Evolutionary conservation across 2,329 filamentous ascomycete species (phyloP).

Genomic region (Waltergamsia citrina): DNA sequence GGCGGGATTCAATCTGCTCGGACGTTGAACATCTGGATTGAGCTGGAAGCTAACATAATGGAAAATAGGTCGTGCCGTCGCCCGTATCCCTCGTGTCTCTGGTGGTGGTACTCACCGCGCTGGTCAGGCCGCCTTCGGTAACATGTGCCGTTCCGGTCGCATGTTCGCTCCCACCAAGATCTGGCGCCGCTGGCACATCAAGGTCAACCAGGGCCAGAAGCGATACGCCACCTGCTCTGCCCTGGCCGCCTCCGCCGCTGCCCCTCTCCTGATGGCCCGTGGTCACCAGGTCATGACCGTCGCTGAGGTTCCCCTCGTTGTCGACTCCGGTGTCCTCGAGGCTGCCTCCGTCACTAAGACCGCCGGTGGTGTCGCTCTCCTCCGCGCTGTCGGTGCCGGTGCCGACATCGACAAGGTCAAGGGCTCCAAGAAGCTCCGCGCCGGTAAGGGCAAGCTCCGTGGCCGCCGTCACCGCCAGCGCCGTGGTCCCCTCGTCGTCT

Average conservation of each 20-base stretch:
- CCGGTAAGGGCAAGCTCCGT: constrained; percentile 98
- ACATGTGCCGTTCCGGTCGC: constrained; percentile 99
- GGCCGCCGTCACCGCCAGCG: constrained; percentile 95
- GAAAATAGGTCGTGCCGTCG: constrained; percentile 84
- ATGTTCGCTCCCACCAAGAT: constrained; percentile 99
- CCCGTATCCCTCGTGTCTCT: constrained; percentile 99
- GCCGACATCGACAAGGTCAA: constrained; percentile 92
- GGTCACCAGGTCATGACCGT: constrained; percentile 90
- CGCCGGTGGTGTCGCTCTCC: constrained; percentile 72
- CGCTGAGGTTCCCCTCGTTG: constrained; percentile 92
- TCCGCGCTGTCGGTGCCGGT: constrained; percentile 85
- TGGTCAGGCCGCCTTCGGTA: constrained; percentile 99
- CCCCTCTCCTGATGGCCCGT: constrained; percentile 90
- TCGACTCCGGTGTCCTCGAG: constrained; percentile 85
- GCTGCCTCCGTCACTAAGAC: constrained; percentile 78
- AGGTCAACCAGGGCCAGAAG: constrained; percentile 99
- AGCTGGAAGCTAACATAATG: constrained; percentile 13
- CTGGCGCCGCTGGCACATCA: constrained; percentile 99
- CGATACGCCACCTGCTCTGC: constrained; percentile 97
- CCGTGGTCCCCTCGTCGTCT: constrained; percentile 95
- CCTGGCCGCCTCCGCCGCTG: constrained; percentile 89
- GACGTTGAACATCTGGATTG: too few species aligned
- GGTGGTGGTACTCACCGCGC: constrained; percentile 99
- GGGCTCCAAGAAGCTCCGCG: constrained; percentile 91
- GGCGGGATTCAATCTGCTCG: background rate